These are phyloP conservation scores for Mortierella polycephala DNA, from an alignment of 371 early-diverging fungal species.

Conservation along the genomic window DNA sequence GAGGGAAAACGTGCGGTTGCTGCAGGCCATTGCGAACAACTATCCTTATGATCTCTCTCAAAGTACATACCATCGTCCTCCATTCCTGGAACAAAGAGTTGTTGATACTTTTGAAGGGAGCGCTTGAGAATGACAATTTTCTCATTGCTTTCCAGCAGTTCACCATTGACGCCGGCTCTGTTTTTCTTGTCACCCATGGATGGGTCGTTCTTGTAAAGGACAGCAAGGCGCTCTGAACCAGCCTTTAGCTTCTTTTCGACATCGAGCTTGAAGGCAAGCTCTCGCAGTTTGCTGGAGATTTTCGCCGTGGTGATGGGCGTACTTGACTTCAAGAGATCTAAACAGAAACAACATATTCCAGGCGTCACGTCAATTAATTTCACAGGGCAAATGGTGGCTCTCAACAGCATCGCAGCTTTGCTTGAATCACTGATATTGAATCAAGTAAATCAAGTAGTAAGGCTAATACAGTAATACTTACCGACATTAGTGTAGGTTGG, in stretches of 20 bases:
- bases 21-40: not conserved
- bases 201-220: slow-evolving; percentile 56
- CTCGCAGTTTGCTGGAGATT: slow-evolving; percentile 86
- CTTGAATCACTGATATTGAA: not conserved
- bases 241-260: slow-evolving; percentile 89
- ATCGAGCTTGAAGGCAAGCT: slow-evolving; percentile 87
- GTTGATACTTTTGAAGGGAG: slow-evolving; percentile 86
- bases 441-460: not conserved
- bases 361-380: slow-evolving; percentile 4
- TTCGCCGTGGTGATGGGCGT: slow-evolving; percentile 85
- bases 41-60: not conserved
- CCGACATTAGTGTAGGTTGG: slow-evolving; percentile 66
- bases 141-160: slow-evolving; percentile 79
- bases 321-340: slow-evolving; percentile 79
- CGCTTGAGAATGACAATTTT: slow-evolving; percentile 83
- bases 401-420: no score
- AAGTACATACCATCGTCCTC: slow-evolving; percentile 69
- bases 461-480: slow-evolving; percentile 33
- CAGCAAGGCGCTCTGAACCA: slow-evolving; percentile 71
- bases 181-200: slow-evolving; percentile 69
- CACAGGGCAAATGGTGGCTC: not conserved
- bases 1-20: not conserved
- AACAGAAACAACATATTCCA: slow-evolving; percentile 45
- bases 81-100: slow-evolving; percentile 79
- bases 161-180: slow-evolving; percentile 70